Base-by-base conservation (phyloP, 371 early-diverging fungal species). In the Mucor plumbeus region DNA sequence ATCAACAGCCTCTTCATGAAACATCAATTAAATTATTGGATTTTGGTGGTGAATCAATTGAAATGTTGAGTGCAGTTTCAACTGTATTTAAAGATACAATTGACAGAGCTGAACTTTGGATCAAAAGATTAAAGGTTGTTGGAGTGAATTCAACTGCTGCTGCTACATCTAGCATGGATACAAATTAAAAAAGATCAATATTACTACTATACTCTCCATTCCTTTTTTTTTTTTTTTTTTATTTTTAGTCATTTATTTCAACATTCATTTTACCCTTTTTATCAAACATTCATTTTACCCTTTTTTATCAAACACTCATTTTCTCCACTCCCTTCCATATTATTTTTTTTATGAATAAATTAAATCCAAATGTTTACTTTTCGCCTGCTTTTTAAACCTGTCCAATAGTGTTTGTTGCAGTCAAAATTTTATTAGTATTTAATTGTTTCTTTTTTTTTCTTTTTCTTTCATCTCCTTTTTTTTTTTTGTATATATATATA, bases 21-120 rank as follows among this genome's bases (percentile, higher is more conserved):
- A 84, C 78, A 3, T 86, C 88, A 10, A 73, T 78, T 35, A 78
- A 75, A 9, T 55, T 84, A 17, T 63, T 89, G 44, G 85, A 82
- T 26, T 89, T 97, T 65, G 96, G 96, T 14, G 84, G 85, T 17
- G 97, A 97, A 76, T 92, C 93, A 1, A 78, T 88, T 33, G 87
- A 84, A 44, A 94, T 96, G 94, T 86, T 97, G 34, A 78, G 85
- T 39, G 87, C 88, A 14, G 91, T 97, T 8, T 78, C 90, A n/a
- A 71, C 71, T 50, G 91, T 97, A n/a, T 95, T 96, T 72, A 80
- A 85, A 31, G 90, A 92, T 58, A 90, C 93, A 0, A 86, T 94
- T 14, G 83, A 83, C 13, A 88, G 91, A 64, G 96, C 95, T n/a
- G 95, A 95, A 74, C 74, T 85, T 61, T 92, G 91, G 92, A 75